Evolutionary conservation across 257 asterid species (phyloP).

Genomic region (Solanum rostratum): DNA sequence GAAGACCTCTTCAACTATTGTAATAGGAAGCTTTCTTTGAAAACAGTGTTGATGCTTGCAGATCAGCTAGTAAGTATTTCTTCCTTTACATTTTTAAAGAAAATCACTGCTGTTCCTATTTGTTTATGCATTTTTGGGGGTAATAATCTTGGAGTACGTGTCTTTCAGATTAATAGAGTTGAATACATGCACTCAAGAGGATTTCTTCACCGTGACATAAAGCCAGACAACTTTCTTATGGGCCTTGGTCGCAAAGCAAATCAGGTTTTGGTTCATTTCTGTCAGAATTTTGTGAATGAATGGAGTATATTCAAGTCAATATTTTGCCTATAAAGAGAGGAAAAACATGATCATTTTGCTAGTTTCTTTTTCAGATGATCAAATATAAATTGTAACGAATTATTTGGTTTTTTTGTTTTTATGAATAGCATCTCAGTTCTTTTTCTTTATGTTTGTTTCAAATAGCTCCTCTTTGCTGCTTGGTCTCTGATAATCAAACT

Average conservation of each 20-base stretch:
- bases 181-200: conserved; percentile 95
- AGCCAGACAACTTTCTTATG: conserved; percentile 92
- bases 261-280: conserved; percentile 36
- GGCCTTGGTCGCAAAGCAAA: conserved; percentile 98
- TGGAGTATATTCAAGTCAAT: background rate
- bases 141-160: background rate
- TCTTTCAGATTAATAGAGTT: conserved; percentile 73
- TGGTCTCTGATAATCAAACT: background rate
- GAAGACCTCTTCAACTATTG: conserved; percentile 89
- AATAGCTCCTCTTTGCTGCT: background rate
- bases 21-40: conserved; percentile 67
- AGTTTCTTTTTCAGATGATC: background rate
- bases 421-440: background rate
- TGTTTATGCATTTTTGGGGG: background rate
- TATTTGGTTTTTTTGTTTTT: background rate
- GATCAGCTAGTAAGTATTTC: conserved; percentile 68
- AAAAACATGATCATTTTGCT: background rate
- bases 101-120: background rate
- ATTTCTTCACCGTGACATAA: conserved; percentile 95
- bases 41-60: conserved; percentile 86
- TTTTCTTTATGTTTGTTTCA: background rate
- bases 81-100: background rate
- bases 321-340: background rate
- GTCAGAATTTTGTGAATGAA: background rate
- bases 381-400: background rate